These are phyloP conservation scores for Cichorium intybus DNA, from an alignment of 140 eudicot genomes.

Conservation along the genomic window DNA sequence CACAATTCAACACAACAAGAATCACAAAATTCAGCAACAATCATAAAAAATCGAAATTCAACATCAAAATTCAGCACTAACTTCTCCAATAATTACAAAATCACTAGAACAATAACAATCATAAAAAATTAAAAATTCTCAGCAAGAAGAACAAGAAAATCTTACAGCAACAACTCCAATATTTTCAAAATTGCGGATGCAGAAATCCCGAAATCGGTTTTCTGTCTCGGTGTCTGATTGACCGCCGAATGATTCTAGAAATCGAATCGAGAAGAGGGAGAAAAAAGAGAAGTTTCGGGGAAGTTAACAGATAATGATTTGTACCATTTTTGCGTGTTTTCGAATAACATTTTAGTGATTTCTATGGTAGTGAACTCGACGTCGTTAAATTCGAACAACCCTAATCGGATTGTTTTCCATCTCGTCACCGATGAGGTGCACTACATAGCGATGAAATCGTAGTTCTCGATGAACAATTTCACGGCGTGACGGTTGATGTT, in stretches of 20 bases:
- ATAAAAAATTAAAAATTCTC: too few relatives aligned
- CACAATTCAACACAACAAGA: too few relatives aligned
- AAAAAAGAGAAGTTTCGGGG: constrained; percentile 16
- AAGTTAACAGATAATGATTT: constrained; percentile 49
- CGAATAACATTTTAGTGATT: constrained; percentile 63
- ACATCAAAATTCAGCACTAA: too few relatives aligned
- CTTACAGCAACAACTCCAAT: too few relatives aligned
- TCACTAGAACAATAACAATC: too few relatives aligned
- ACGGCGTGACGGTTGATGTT: constrained; percentile 64
- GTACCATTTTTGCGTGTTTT: constrained; percentile 64
- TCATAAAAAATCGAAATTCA: too few relatives aligned
- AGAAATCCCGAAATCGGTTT: constrained; percentile 69
- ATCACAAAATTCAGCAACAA: too few relatives aligned
- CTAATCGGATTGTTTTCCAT: constrained; percentile 56
- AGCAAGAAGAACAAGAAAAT: too few relatives aligned
- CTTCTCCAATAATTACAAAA: too few relatives aligned
- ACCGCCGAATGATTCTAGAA: constrained; percentile 57
- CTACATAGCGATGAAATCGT: constrained; percentile 63
- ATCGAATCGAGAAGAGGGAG: constrained; percentile 32
- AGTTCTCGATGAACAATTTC: constrained; percentile 62
- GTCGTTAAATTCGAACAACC: constrained; percentile 42
- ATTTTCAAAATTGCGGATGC: constrained; percentile 73
- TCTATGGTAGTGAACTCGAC: constrained; percentile 67
- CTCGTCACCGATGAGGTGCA: constrained; percentile 70
- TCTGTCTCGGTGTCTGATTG: constrained; percentile 62